phyloP scores from a whole-genome alignment of 2,329 filamentous ascomycete species.

The Furcasterigmium sp. region DNA sequence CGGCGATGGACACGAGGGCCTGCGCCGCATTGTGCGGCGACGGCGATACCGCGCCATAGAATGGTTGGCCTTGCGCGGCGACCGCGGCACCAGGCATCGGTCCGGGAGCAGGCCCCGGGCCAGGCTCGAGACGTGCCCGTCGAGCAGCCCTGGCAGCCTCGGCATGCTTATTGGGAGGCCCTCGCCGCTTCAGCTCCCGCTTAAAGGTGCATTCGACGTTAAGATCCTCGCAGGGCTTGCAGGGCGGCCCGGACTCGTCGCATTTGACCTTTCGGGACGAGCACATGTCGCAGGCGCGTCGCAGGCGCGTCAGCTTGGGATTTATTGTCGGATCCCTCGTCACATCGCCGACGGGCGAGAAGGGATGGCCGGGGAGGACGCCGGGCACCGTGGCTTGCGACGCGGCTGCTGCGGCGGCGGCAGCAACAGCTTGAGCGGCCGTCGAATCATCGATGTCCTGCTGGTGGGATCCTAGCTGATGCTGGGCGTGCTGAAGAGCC shows the following conservation, averaged over 20 bases:
- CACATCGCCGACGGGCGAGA: slow-evolving; percentile 1
- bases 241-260: slow-evolving; percentile 51
- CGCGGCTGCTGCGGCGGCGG: slow-evolving; percentile 7
- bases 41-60: slow-evolving; percentile 22
- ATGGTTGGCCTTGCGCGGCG: neutral
- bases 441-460: slow-evolving; percentile 2
- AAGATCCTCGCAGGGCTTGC: slow-evolving; percentile 50
- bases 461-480: slow-evolving; percentile 20
- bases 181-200: slow-evolving; percentile 52
- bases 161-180: slow-evolving; percentile 54
- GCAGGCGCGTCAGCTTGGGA: slow-evolving; percentile 49
- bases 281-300: slow-evolving; percentile 57
- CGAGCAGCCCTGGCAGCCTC: slow-evolving; percentile 52
- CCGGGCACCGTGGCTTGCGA: neutral
- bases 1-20: slow-evolving; percentile 39
- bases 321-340: slow-evolving; percentile 34
- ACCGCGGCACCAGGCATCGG: neutral
- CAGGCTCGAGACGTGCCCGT: slow-evolving; percentile 32
- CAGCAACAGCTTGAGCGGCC: slow-evolving; percentile 14
- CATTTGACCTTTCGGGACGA: slow-evolving; percentile 59
- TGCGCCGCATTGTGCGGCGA: slow-evolving; percentile 43
- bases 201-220: slow-evolving; percentile 54
- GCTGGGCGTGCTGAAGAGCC: slow-evolving; percentile 30
- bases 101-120: neutral
- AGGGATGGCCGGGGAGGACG: slow-evolving; percentile 2